phyloP scores from a whole-genome alignment of 2,329 filamentous ascomycete genomes.

The Dactylonectria estremocensis region DNA sequence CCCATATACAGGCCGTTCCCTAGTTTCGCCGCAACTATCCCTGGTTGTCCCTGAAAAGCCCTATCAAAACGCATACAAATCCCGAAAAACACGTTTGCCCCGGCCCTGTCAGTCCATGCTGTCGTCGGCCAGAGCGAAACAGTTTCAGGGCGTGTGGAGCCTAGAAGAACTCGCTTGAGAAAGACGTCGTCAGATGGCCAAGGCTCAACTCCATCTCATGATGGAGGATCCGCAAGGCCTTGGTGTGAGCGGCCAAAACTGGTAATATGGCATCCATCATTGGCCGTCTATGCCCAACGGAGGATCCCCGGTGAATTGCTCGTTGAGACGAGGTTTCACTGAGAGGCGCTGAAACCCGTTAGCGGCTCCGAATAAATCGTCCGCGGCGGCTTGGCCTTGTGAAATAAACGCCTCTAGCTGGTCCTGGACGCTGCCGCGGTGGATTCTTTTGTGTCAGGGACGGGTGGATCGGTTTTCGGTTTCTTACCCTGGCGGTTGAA shows the following conservation, averaged over 20 bases:
- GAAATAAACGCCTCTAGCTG: constrained; percentile 16
- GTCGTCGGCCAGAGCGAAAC: constrained; percentile 16
- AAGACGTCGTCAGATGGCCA: constrained; percentile 4
- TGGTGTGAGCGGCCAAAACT: constrained; percentile 1
- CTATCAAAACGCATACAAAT: constrained; percentile 18
- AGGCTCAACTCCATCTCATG: not conserved
- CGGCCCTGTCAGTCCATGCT: constrained; percentile 8
- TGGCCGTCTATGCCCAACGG: constrained; percentile 15
- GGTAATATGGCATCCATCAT: constrained; percentile 25
- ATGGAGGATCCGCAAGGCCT: not conserved
- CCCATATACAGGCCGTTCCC: not conserved
- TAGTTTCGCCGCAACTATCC: constrained; percentile 1
- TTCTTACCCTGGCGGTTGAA: not conserved
- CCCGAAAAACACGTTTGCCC: not conserved
- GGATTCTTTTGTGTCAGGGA: constrained; percentile 12
- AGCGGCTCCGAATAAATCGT: constrained; percentile 28
- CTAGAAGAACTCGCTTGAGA: not conserved
- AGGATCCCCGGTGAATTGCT: constrained; percentile 4
- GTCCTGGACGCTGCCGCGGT: constrained; percentile 4
- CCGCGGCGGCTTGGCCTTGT: not conserved
- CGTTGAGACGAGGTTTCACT: constrained; percentile 28
- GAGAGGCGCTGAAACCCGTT: constrained; percentile 27
- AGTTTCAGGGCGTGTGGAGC: constrained; percentile 29
- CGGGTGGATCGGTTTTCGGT: constrained; percentile 12
- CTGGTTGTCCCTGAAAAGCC: constrained; percentile 3